Base-by-base conservation (phyloP, 1,284 basidiomycete genomes). In the Mycena citricolor region DNA sequence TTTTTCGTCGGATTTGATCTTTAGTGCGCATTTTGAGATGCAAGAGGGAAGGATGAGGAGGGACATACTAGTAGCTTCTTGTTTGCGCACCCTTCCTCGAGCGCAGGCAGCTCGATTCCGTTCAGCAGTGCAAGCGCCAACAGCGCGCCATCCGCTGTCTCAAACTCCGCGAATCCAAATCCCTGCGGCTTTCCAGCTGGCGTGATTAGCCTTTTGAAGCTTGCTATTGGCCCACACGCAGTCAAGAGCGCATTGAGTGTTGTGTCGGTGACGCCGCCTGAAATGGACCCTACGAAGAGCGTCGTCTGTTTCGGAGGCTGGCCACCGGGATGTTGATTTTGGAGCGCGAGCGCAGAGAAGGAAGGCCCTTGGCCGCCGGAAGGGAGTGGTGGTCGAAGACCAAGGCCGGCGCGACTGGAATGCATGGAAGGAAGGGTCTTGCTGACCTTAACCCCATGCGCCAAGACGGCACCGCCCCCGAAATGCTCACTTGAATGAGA, bases 1-100 rank as follows among this genome's bases (percentile, higher is more conserved):
- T 66, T 94, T 94, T 67, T 95, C 92, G 61, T 97, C 94, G 35
- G 90, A 90, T 69, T 94, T 95, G 43, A 94, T 79, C 87, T 90
- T 17, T 16, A 24, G 24, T 21, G 2, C 33, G 39, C 37, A 60
- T 60, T 68, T 76, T 70, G 65, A 54, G 55, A 63, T 67, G 58
- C 66, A 54, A 35, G 50, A 54, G 40, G 53, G 16, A 42, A 13
- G 30, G 48, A 52, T 22, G 55, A 38, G 56, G 55, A 31, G 34
- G 47, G 56, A 79, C 85, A 68, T 69, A 90, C 90, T 68, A 92
- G 69, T 29, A 97, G 68, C 59, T 88, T 87, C 70, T 97, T 97
- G 58, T 84, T 86, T 4, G 84, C 83, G 52, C 83, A 86, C 0
- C 87, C 83, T 54, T 91, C 85, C 59, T 92, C 89, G 52, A 93